These are phyloP conservation scores for Colletotrichum zoysiae DNA, from an alignment of 2,329 filamentous ascomycete genomes.

Conservation along the genomic window DNA sequence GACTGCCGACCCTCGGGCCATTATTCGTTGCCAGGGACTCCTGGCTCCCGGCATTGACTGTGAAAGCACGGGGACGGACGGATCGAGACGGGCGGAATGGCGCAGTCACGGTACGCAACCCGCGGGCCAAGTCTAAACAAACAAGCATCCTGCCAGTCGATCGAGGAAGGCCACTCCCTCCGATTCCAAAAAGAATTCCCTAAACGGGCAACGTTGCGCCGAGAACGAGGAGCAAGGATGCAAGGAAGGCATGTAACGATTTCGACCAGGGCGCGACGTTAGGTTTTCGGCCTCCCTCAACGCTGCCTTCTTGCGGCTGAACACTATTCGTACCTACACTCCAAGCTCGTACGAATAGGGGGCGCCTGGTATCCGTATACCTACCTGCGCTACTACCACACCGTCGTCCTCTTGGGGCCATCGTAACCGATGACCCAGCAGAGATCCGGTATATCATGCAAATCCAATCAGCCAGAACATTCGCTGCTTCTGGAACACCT, in stretches of 20 bases:
- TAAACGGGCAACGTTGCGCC: conserved; percentile 2
- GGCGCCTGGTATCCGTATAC: conserved; percentile 14
- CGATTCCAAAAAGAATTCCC: neutral
- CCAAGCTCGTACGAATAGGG: no score
- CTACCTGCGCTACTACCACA: neutral
- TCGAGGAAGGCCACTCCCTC: neutral
- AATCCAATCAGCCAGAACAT: conserved; percentile 10
- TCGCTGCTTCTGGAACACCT: conserved; percentile 14
- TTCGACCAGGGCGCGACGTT: conserved; percentile 12
- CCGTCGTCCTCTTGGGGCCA: conserved; percentile 7
- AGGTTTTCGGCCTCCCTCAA: conserved; percentile 22
- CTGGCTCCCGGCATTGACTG: conserved; percentile 25
- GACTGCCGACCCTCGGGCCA: neutral
- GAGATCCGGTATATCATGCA: conserved; percentile 5
- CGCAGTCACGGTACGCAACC: conserved; percentile 22
- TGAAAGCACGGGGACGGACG: conserved; percentile 26
- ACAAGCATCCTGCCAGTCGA: conserved; percentile 19
- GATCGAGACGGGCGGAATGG: conserved; percentile 34
- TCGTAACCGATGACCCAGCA: conserved; percentile 13
- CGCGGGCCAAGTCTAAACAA: conserved; percentile 19
- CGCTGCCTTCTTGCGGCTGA: conserved; percentile 25
- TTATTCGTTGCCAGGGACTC: conserved; percentile 18
- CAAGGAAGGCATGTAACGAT: conserved; percentile 10
- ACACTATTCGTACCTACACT: neutral
- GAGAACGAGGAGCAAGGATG: neutral